Percentiles rank a stretch among this genome's conserved stretches.
Conservation (phyloP, 1,284 basidiomycete species). For the Cutaneotrichosporon dermatis region DNA sequence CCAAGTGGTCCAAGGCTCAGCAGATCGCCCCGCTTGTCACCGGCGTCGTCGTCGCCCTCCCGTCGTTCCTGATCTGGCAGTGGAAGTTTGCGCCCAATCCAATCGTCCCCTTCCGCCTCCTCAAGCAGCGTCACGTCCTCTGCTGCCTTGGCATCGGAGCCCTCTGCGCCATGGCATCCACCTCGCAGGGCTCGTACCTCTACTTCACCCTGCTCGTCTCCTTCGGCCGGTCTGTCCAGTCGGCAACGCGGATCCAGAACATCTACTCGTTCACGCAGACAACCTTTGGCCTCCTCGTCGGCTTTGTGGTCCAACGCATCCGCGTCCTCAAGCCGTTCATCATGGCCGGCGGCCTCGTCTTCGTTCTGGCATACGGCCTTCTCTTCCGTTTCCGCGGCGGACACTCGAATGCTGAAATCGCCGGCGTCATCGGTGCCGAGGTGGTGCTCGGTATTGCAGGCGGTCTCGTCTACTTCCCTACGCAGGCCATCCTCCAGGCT, state of each 20-base stretch:
- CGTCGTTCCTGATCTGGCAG: conserved; percentile 47
- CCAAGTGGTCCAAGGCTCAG: conserved; percentile 38
- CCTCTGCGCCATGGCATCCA: conserved; percentile 44
- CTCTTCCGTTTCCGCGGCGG: conserved; percentile 46
- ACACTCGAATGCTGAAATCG: conserved; percentile 13
- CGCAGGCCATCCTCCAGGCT: conserved; percentile 42
- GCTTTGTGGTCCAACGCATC: conserved; percentile 42
- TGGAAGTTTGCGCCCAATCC: conserved; percentile 32
- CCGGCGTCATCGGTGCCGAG: conserved; percentile 45
- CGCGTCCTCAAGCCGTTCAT: conserved; percentile 47
- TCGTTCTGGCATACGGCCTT: conserved; percentile 43
- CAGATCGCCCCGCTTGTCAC: conserved; percentile 43
- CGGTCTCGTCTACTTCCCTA: conserved; percentile 42
- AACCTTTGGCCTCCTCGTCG: conserved; percentile 39
- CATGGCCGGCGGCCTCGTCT: conserved; percentile 32
- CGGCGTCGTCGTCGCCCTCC: conserved; percentile 37
- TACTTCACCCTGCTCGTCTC: conserved; percentile 45
- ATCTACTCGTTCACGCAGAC: conserved; percentile 48
- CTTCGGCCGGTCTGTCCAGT: conserved; percentile 36
- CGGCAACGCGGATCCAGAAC: conserved; percentile 38
- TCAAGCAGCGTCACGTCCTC: conserved; percentile 40
- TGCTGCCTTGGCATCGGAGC: conserved; percentile 36
- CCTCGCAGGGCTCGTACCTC: conserved; percentile 42
- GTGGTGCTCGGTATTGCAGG: conserved; percentile 47
- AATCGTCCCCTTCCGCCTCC: conserved; percentile 35